phyloP scores from a whole-genome alignment of 2,329 filamentous ascomycete genomes.

The Microsporum audouinii region DNA sequence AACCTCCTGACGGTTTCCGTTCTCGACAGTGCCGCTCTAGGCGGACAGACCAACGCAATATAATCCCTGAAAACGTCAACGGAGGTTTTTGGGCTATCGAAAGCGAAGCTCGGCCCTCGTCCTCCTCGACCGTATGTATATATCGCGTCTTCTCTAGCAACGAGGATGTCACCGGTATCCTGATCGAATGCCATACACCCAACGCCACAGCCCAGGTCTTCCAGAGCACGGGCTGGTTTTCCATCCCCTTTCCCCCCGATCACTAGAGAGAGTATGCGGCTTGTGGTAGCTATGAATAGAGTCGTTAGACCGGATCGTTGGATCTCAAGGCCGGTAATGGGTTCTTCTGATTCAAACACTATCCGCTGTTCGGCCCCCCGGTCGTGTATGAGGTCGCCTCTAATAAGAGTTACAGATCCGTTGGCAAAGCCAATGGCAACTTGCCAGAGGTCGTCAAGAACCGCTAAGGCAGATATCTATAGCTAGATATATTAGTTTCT shows the following conservation, averaged over 20 bases:
- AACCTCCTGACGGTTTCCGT: conserved; percentile 60
- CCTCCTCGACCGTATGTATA: conserved; percentile 85
- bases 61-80: conserved; percentile 75
- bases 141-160: conserved; percentile 89
- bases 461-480: conserved; percentile 68
- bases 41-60: conserved; percentile 73
- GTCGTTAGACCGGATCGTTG: conserved; percentile 54
- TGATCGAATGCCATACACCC: conserved; percentile 88
- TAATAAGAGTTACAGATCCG: conserved; percentile 82
- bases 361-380: conserved; percentile 87
- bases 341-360: conserved; percentile 93
- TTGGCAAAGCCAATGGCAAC: conserved; percentile 93
- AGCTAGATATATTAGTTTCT: neutral
- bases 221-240: conserved; percentile 73
- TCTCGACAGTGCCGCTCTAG: conserved; percentile 44
- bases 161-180: conserved; percentile 68
- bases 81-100: conserved; percentile 78
- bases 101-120: conserved; percentile 76
- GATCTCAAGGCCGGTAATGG: conserved; percentile 82
- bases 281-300: conserved; percentile 85
- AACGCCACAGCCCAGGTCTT: conserved; percentile 81
- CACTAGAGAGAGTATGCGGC: conserved; percentile 70
- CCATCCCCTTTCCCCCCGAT: conserved; percentile 84
- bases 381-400: conserved; percentile 90
- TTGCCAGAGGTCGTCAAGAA: conserved; percentile 78